Evolutionary conservation across 768 basidiomycete genomes (phyloP).

Genomic region (Coprinopsis cinerea): DNA sequence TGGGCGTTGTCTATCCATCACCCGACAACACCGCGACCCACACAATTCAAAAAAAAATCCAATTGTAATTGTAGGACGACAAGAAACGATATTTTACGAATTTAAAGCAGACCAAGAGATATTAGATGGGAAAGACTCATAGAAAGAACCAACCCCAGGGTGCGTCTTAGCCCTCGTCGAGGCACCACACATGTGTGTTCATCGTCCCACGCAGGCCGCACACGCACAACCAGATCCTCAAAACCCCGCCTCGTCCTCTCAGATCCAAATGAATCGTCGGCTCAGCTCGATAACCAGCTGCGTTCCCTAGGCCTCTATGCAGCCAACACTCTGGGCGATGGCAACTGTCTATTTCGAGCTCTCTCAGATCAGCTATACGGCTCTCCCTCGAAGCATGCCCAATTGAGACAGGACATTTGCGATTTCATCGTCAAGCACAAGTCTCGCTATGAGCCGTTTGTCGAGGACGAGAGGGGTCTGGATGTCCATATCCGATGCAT

Average conservation of each 20-base stretch:
- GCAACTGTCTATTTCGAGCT: constrained; percentile 91
- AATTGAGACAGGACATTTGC: constrained; percentile 71
- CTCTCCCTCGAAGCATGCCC: constrained; percentile 58
- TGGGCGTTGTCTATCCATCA: not conserved
- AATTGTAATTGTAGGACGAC: not conserved
- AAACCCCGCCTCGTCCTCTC: constrained; percentile 27
- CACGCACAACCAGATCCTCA: constrained; percentile 8
- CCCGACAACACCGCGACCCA: not conserved
- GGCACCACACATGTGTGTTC: no score
- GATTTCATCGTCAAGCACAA: constrained; percentile 71
- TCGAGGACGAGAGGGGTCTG: constrained; percentile 76
- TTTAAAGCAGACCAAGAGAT: no score
- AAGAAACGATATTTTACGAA: not conserved
- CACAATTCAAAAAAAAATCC: no score
- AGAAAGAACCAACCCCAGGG: constrained; percentile 10
- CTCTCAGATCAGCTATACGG: constrained; percentile 86
- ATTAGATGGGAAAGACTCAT: constrained; percentile 12
- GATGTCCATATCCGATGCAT: constrained; percentile 70
- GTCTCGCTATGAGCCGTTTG: constrained; percentile 78
- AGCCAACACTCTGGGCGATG: constrained; percentile 82
- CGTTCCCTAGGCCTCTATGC: constrained; percentile 78
- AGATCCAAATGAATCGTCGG: constrained; percentile 60
- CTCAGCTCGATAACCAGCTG: constrained; percentile 66
- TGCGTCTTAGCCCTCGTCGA: not conserved
- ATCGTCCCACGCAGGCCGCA: not conserved